A percentile compares a stretch with the other conserved stretches of the same genome.
Conservation (phyloP, 2,329 filamentous ascomycete genomes). For the Aspergillus hortae region DNA sequence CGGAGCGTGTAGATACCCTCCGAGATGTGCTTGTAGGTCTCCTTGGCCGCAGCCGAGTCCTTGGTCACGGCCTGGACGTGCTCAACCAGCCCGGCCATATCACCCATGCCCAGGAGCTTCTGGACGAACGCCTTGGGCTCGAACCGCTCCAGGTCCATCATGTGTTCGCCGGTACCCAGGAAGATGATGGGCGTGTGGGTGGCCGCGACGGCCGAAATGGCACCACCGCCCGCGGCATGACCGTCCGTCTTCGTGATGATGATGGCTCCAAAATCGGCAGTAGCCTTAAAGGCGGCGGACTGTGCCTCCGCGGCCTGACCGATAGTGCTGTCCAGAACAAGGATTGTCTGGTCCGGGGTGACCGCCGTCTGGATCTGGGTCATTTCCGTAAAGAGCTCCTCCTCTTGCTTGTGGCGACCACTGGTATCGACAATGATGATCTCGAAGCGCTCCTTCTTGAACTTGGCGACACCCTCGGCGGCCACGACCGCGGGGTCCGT, state of each 20-base stretch:
- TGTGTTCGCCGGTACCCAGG: conserved; percentile 95
- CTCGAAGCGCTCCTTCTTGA: conserved; percentile 98
- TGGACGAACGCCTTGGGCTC: conserved; percentile 89
- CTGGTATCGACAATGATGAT: conserved; percentile 98
- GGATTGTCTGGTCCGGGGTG: conserved; percentile 91
- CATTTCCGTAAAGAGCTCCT: conserved; percentile 96
- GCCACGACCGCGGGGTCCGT: conserved; percentile 93
- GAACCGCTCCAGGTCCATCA: conserved; percentile 91
- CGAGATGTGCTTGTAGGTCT: conserved; percentile 98
- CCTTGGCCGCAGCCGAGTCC: conserved; percentile 74
- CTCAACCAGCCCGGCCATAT: conserved; percentile 91
- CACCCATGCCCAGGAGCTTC: conserved; percentile 94
- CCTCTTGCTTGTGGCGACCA: conserved; percentile 89
- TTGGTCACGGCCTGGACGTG: conserved; percentile 94
- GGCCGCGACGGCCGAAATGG: conserved; percentile 93
- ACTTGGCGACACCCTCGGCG: conserved; percentile 93
- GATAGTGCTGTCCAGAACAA: conserved; percentile 95
- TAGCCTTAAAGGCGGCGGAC: conserved; percentile 94
- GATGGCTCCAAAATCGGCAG: conserved; percentile 94
- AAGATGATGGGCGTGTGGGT: conserved; percentile 97
- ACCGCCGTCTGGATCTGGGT: conserved; percentile 91
- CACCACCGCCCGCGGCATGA: conserved; percentile 90
- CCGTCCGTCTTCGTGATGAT: conserved; percentile 99
- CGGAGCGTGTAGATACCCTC: conserved; percentile 95
- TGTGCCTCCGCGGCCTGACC: conserved; percentile 94